Evolutionary conservation across 2,329 filamentous ascomycete genomes (phyloP), one percentile per base, ranked within the genome.

Genomic region (Monilinia laxa): DNA sequence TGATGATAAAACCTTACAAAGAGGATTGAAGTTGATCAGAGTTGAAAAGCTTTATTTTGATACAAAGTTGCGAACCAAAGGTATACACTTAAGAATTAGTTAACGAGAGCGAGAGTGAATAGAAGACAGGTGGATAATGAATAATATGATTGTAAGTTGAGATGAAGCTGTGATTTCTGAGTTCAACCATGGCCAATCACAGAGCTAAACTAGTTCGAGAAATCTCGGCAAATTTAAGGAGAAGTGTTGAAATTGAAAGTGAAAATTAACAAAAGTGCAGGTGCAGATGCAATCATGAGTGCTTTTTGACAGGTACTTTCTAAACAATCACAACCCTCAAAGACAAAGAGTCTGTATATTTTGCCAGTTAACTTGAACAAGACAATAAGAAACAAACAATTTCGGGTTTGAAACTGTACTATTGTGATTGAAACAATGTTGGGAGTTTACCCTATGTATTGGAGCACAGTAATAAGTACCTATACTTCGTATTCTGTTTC

Each of bases 21-120:
- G 45, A 51, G 28, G 25, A 52, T 14, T 51, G 58, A 51, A 38
- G 28, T 51, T 62, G 20, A 35, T 38, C 9, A 11, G n/a, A 18
- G 16, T 40, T 51, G 58, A 38, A 51, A 62, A n/a, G 11, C 9
- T 60, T 38, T 23, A 23, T n/a, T 62, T 51, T 1, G 7, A 18
- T 20, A 7, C 7, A 25, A 51, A 51, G 23, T 49, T 31, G 6
- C 18, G 18, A 16, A 59, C 18, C 11, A 23, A 1, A 38, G 51
- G 45, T 38, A 51, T 51, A 4, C 20, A 25, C 38, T 25, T 38
- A 14, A 40, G n/a, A 14, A 16, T 38, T 38, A 12, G 4, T 3
- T 62, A 62, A 51, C 45, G 58, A 62, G 45, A 51, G 9, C 20
- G 45, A 51, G 9, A 25, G 58, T 59, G 56, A 62, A 62, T 62